These are phyloP conservation scores for Bryoerythrophyllum caledonicum DNA, from an alignment of 225 moss, liverwort and hornwort genomes.

Conservation along the genomic window DNA sequence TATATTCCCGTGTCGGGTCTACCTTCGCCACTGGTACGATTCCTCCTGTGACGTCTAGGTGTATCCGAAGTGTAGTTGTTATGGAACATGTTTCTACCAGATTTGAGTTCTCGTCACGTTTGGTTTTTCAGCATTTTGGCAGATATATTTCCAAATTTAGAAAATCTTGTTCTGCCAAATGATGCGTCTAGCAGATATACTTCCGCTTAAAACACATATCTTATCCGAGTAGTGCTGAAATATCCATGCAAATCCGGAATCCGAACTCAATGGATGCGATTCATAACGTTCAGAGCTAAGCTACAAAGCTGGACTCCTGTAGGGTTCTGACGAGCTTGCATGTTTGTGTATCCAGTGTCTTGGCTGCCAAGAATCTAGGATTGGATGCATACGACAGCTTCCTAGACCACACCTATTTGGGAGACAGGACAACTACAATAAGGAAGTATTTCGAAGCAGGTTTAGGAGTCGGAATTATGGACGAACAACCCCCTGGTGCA, in stretches of 20 bases:
- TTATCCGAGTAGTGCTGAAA: no score
- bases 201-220: no score
- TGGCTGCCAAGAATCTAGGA: slow-evolving; percentile 75
- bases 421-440: slow-evolving; percentile 68
- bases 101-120: no score
- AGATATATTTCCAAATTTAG: no score
- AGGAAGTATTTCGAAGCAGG: slow-evolving; percentile 53
- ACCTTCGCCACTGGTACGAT: slow-evolving; percentile 89
- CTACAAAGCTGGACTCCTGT: not conserved
- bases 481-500: slow-evolving; percentile 61
- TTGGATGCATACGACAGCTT: slow-evolving; percentile 69
- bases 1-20: slow-evolving; percentile 85
- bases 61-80: not conserved
- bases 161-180: no score
- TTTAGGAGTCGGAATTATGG: slow-evolving; percentile 60
- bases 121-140: no score
- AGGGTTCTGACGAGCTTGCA: not conserved
- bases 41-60: not conserved
- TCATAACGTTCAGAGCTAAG: not conserved
- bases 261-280: no score
- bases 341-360: slow-evolving; percentile 53
- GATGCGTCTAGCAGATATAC: no score
- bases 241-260: no score
- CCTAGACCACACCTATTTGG: slow-evolving; percentile 84
- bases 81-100: no score